Evolutionary conservation across 176 grass and related monocot genomes (phyloP).

Genomic region (Zoysia pacifica): DNA sequence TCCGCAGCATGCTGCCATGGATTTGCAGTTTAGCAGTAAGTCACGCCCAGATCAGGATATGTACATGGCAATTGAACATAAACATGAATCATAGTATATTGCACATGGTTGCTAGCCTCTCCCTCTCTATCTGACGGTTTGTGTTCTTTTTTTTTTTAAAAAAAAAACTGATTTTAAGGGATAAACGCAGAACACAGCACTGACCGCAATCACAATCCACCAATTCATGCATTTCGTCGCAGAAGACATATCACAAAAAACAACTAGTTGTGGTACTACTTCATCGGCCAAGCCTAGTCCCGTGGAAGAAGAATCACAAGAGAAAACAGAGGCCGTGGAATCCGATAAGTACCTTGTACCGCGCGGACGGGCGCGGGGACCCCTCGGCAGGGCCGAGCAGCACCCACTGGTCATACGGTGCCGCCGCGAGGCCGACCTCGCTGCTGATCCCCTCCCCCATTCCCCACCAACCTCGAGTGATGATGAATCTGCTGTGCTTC

Average conservation of each 20-base stretch:
- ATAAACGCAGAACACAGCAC: neutral
- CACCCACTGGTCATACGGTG: slow-evolving; percentile 52
- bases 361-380: slow-evolving; percentile 39
- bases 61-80: neutral
- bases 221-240: neutral
- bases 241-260: neutral
- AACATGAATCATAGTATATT: neutral
- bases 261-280: neutral
- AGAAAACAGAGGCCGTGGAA: neutral
- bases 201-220: neutral
- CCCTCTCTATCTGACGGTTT: neutral
- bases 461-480: neutral
- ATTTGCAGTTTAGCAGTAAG: neutral
- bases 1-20: slow-evolving; percentile 78
- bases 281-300: too few species aligned
- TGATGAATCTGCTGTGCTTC: neutral
- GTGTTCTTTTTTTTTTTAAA: neutral
- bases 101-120: neutral
- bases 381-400: slow-evolving; percentile 35
- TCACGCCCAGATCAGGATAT: neutral
- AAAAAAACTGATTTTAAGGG: neutral
- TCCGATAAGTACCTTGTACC: slow-evolving; percentile 42
- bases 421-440: slow-evolving; percentile 39
- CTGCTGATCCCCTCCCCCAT: slow-evolving; percentile 44
- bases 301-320: neutral